A percentile compares a stretch with the other conserved stretches of the same genome.
Conservation (phyloP, 2,329 filamentous ascomycete genomes). For the Penicillium hordei region DNA sequence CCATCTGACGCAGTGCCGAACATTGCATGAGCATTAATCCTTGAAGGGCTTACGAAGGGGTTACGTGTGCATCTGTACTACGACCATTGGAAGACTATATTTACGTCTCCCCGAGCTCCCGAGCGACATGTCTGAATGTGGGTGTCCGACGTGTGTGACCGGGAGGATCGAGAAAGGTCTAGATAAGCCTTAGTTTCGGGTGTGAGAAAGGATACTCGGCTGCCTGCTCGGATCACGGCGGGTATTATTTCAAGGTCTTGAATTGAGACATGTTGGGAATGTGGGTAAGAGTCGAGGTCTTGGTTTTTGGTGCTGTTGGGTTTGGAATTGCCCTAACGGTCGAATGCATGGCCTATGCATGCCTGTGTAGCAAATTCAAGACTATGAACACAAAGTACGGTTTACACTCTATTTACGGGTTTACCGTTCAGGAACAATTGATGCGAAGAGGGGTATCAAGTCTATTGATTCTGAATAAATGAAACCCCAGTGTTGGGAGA, state of each 20-base stretch:
- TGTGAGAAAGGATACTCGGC: background rate
- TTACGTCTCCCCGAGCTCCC: background rate
- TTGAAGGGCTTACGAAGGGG: background rate
- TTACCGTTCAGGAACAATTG: background rate
- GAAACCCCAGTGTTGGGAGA: background rate
- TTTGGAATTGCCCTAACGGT: background rate
- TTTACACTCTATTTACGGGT: background rate
- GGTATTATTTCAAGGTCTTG: background rate
- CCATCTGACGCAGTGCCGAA: background rate
- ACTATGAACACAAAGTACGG: background rate
- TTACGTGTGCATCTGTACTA: slow-evolving; percentile 8
- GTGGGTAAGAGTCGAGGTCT: background rate
- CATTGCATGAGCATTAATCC: background rate
- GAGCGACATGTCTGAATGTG: background rate
- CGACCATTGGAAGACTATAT: background rate
- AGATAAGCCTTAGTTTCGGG: background rate
- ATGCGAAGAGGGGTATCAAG: slow-evolving; percentile 26
- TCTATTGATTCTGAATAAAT: slow-evolving; percentile 23
- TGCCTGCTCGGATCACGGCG: background rate
- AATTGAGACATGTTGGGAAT: background rate
- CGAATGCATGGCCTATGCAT: background rate
- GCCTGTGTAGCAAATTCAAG: background rate
- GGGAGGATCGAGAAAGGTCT: background rate
- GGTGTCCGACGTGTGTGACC: slow-evolving; percentile 3
- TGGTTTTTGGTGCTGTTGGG: background rate